Base-by-base conservation (phyloP, 352 stramenopile genomes). In the Globisporangium splendens region DNA sequence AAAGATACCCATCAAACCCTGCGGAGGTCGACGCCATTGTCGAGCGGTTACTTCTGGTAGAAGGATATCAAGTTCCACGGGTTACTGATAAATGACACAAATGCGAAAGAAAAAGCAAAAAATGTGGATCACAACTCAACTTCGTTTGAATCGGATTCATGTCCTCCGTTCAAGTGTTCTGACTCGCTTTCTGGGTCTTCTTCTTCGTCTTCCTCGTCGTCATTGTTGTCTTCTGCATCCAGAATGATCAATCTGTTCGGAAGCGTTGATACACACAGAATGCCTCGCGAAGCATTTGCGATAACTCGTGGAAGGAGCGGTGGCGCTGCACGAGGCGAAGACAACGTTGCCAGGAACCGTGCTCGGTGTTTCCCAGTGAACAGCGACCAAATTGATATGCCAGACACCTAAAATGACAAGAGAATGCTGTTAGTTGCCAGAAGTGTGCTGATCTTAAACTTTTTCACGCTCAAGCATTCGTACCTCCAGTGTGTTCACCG, bases 141-240 rank as follows among this genome's bases (percentile, higher is more conserved):
- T 31, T 79, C 72, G 22, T 73, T 56, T 50, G 62, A 60, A 43
- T 75, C 65, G 1, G 59, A 76, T 24, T 63, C 47, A 5, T 51
- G 24, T 12, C 42, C 39, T 12, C 38, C 39, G 20, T 63, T 43
- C n/a, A 53, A 46, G 1, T 49, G n/a, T 4, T 41, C 51, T 1
- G n/a, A 33, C 3, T 53, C 47, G 8, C 17, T 46, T 35, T n/a
- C 22, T 28, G 15, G 43, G 0, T 33, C 24, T 4, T 50, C 57
- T 3, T 55, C 63, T 1, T 60, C 54, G 1, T 75, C 63, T 1
- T 72, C 60, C 1, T 78, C 74, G 1, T 79, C 62, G 11, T 80
- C 70, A 17, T 77, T 66, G 15, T 61, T 67, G 21, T 91, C 79
- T 66, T 89, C 81, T 28, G 72, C 79, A 54, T 91, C 82, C 14